phyloP scores from a whole-genome alignment of 1,284 basidiomycete species.

The Pascua sp. region DNA sequence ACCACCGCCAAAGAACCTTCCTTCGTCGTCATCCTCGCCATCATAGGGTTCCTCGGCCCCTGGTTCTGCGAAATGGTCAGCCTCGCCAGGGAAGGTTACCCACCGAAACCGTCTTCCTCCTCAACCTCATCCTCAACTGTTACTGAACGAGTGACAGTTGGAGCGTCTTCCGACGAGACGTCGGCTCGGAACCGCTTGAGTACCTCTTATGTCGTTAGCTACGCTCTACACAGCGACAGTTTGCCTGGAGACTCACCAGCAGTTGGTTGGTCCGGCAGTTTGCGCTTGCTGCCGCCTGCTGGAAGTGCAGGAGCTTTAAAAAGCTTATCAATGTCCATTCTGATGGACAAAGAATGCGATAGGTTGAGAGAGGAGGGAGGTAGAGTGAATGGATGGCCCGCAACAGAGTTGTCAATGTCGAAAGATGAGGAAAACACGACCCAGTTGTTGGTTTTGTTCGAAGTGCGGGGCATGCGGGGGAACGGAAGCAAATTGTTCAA shows the following conservation, averaged over 20 bases:
- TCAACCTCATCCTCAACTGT: not conserved
- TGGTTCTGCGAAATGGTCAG: not conserved
- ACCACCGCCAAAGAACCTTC: conserved; percentile 88
- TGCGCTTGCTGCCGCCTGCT: conserved; percentile 62
- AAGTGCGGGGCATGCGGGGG: too few relatives aligned
- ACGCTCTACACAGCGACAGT: not conserved
- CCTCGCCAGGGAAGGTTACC: not conserved
- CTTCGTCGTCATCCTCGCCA: conserved; percentile 83
- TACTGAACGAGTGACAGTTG: not conserved
- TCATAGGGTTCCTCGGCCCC: conserved; percentile 51
- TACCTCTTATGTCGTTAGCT: not conserved
- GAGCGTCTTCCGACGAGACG: not conserved
- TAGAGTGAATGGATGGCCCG: not conserved
- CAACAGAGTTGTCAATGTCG: too few relatives aligned
- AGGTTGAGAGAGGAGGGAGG: not conserved
- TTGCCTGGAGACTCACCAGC: conserved; percentile 45
- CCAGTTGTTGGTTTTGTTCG: too few relatives aligned
- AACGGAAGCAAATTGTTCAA: too few relatives aligned
- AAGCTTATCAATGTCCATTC: conserved; percentile 48
- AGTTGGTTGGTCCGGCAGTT: conserved; percentile 74
- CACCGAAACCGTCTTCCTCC: not conserved
- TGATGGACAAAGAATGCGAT: not conserved
- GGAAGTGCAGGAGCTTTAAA: conserved; percentile 44
- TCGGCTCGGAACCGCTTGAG: conserved; percentile 15
- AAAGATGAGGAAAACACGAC: too few relatives aligned